Base-by-base conservation (phyloP, 371 early-diverging fungal species). In the Syncephalastrum sp. region DNA sequence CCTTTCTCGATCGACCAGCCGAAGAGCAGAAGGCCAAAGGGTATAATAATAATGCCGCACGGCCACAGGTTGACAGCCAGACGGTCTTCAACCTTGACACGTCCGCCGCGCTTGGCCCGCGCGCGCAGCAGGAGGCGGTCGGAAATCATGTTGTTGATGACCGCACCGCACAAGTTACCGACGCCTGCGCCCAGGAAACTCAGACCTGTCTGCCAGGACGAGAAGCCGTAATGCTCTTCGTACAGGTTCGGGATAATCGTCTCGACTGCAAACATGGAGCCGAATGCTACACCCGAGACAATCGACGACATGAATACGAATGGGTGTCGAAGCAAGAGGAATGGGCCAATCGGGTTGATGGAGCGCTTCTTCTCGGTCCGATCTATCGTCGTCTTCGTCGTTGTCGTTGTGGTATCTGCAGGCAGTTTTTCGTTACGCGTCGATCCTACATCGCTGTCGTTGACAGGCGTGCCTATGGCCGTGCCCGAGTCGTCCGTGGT, bases 221-320 rank as follows among this genome's bases (percentile, higher is more conserved):
- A 59, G 42, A 75, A 70, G 6, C 69, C 65, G 55, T 75, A 79
- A 14, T 64, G 46, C 4, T 48, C 29, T n/a, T 69, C 59, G 41
- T 65, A 75, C 4, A 66, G 27, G 27, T 51, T 57, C 16, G 75
- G 79, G 10, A 75, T 67, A 44, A 79, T 73, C 0, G 73, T 73
- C 54, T 75, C 75, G 13, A 69, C 63, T 4, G 75, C 73, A 66
- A 75, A 79, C 79, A 79, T 79, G 38, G 58, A 49, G 12, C 75
- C 82, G 63, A 86, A 86, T 7, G 70, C 60, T 33, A 82, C 61
- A 49, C 81, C 81, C 16, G 73, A 65, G 17, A 74, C 71, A 12
- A 82, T 29, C 3, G 81, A 67, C 1, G 74, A 54, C 4, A 84
- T 43, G 4, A 79, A 33, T 3, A 86, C 74, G 53, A 77, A 72